Conservation (phyloP, 1,284 basidiomycete species). For the Irpex sp. region DNA sequence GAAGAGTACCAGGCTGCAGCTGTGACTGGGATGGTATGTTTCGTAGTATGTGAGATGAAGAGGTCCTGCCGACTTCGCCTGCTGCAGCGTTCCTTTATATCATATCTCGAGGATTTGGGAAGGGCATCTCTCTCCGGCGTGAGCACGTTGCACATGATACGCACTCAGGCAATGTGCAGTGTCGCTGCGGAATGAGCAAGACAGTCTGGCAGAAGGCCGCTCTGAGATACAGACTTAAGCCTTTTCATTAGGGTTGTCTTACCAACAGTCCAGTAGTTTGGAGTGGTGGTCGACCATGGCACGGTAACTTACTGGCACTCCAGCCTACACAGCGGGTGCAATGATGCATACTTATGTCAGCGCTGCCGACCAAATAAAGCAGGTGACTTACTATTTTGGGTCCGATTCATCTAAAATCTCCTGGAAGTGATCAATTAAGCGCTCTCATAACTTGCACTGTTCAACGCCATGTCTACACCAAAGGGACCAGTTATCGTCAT, state of each 20-base stretch:
- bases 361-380: background rate
- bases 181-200: background rate
- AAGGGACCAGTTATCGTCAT: conserved; percentile 83
- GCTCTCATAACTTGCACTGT: background rate
- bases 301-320: background rate
- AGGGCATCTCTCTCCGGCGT: background rate
- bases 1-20: too few relatives aligned
- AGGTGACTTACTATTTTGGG: background rate
- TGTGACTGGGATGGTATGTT: too few relatives aligned
- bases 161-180: too few relatives aligned
- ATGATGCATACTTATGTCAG: background rate
- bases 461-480: conserved; percentile 3
- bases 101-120: background rate
- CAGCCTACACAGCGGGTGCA: background rate
- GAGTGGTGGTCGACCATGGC: background rate
- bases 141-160: background rate
- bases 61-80: background rate
- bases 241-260: background rate
- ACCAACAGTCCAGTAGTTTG: background rate
- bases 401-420: too few relatives aligned
- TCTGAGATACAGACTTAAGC: background rate
- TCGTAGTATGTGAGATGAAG: background rate
- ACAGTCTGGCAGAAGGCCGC: too few relatives aligned
- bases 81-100: background rate
- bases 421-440: too few relatives aligned